Evolutionary conservation across 2,329 filamentous ascomycete genomes (phyloP).

Genomic region (Colletotrichum musicola): DNA sequence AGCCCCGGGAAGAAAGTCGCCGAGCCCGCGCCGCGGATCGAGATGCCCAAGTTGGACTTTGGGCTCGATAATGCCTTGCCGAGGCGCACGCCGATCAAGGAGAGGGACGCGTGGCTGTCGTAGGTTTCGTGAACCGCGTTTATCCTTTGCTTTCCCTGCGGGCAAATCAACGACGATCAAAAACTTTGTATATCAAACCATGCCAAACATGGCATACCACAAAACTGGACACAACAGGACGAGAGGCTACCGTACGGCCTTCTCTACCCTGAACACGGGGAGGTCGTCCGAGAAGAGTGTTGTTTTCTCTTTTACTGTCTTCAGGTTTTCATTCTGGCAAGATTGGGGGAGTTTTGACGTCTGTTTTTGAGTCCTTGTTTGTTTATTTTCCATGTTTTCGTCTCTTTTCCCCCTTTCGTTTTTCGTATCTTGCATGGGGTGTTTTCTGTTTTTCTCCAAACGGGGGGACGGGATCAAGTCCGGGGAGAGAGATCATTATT

Average conservation of each 20-base stretch:
- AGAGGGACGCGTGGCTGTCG: slow-evolving; percentile 43
- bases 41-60: slow-evolving; percentile 70
- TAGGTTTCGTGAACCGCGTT: neutral
- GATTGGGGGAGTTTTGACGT: neutral
- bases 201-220: too few relatives aligned
- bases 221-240: too few relatives aligned
- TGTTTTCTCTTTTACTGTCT: too few relatives aligned
- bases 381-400: neutral
- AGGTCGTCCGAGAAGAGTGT: too few relatives aligned
- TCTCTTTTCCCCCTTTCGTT: neutral
- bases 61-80: slow-evolving; percentile 47
- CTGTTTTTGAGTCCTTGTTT: neutral
- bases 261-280: too few relatives aligned
- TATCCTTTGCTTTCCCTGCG: neutral
- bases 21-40: slow-evolving; percentile 70
- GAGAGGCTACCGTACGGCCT: too few relatives aligned
- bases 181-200: too few relatives aligned
- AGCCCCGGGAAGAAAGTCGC: slow-evolving; percentile 55
- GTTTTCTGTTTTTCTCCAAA: neutral
- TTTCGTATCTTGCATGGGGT: neutral
- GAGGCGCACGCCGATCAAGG: slow-evolving; percentile 43
- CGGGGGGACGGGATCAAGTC: neutral
- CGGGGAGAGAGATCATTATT: neutral
- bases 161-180: too few relatives aligned
- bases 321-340: neutral